Evolutionary conservation across 2,329 filamentous ascomycete genomes (phyloP).

Genomic region (Daldinia sp.): DNA sequence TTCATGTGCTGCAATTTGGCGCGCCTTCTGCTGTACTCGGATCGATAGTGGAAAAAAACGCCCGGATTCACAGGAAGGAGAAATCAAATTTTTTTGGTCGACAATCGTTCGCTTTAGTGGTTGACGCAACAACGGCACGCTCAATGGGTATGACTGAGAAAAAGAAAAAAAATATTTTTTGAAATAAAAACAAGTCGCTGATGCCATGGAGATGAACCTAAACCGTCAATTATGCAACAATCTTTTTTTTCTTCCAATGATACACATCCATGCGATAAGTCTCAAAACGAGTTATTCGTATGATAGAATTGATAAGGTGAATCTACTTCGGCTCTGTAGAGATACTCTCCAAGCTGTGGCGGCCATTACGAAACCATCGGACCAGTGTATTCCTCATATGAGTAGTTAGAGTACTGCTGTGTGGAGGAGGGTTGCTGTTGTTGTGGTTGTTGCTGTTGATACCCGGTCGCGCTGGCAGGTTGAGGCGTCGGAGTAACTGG

Average conservation of each 20-base stretch:
- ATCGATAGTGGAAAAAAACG: conserved; percentile 46
- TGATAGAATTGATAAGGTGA: conserved; percentile 41
- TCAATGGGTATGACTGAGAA: conserved; percentile 53
- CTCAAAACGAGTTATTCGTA: conserved; percentile 34
- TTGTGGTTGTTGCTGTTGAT: conserved; percentile 50
- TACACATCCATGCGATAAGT: conserved; percentile 52
- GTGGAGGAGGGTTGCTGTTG: conserved; percentile 55
- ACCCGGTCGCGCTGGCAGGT: conserved; percentile 54
- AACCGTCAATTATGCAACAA: conserved; percentile 60
- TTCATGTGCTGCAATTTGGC: conserved; percentile 47
- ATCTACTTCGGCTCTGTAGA: conserved; percentile 33
- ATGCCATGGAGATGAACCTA: conserved; percentile 61
- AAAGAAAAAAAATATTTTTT: conserved; percentile 47
- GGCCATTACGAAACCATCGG: conserved; percentile 49
- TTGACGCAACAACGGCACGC: conserved; percentile 50
- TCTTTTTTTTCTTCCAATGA: conserved; percentile 59
- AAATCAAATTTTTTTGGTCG: conserved; percentile 51
- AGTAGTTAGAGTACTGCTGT: conserved; percentile 60
- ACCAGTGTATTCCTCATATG: conserved; percentile 56
- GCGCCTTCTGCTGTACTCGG: conserved; percentile 43
- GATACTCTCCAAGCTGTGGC: conserved; percentile 6
- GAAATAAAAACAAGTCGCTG: conserved; percentile 58
- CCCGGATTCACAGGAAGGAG: conserved; percentile 47
- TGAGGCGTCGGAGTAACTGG: conserved; percentile 73
- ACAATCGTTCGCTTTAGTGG: conserved; percentile 48